Conservation (phyloP, 2,329 filamentous ascomycete species). For the Penicillium sp. region DNA sequence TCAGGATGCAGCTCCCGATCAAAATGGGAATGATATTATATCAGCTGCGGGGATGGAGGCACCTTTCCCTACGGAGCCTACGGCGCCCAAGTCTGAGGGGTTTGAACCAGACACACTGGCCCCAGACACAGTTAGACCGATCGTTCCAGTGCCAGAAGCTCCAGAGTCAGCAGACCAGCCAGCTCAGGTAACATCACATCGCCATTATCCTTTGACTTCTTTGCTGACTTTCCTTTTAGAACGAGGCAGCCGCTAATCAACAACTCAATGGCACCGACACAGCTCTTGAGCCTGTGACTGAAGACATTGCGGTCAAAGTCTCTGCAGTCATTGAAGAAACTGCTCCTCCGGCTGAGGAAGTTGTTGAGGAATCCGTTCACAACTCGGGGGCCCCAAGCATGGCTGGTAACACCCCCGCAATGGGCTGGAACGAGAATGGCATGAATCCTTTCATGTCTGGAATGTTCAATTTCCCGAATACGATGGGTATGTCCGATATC, state of each 20-base stretch:
- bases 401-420: conserved; percentile 54
- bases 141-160: conserved; percentile 2
- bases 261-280: conserved; percentile 9
- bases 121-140: conserved; percentile 8
- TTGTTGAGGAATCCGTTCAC: conserved; percentile 5
- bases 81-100: conserved; percentile 14
- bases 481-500: conserved; percentile 75
- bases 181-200: conserved; percentile 20
- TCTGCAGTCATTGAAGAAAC: not conserved
- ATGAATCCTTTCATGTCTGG: conserved; percentile 64
- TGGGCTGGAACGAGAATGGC: conserved; percentile 60
- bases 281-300: conserved; percentile 11
- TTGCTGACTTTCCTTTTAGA: conserved; percentile 11
- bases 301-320: conserved; percentile 10
- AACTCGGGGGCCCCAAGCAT: conserved; percentile 46
- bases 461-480: conserved; percentile 65
- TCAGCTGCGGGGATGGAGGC: conserved; percentile 7
- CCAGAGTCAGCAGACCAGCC: conserved; percentile 6
- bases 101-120: conserved; percentile 7
- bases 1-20: conserved; percentile 18
- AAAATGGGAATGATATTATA: conserved; percentile 20
- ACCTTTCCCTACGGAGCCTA: conserved; percentile 12
- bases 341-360: not conserved
- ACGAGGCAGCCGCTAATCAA: conserved; percentile 13
- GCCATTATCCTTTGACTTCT: not conserved